phyloP scores from a whole-genome alignment of 1,284 basidiomycete species.

The Butyriboletus regius region DNA sequence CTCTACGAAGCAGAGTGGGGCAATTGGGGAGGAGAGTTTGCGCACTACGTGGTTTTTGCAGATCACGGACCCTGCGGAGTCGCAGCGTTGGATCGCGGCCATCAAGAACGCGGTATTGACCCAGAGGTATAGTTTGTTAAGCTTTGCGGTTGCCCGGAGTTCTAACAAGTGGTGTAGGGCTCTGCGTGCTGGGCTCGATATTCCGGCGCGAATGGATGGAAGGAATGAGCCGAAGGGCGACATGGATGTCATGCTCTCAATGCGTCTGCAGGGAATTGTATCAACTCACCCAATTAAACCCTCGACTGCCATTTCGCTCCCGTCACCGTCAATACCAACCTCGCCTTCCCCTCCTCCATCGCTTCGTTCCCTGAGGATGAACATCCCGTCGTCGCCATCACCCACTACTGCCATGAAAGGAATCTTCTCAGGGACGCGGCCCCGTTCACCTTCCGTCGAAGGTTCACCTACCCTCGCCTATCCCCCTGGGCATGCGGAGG shows the following conservation, averaged over 20 bases:
- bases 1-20: constrained; percentile 40
- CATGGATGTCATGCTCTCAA: constrained; percentile 73
- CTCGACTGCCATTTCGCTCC: constrained; percentile 11
- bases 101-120: constrained; percentile 65
- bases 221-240: constrained; percentile 62
- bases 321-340: constrained; percentile 27
- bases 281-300: constrained; percentile 25
- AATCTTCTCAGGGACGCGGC: constrained; percentile 48
- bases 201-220: constrained; percentile 38
- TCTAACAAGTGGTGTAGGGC: constrained; percentile 39
- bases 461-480: constrained; percentile 25
- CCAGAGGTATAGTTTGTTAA: constrained; percentile 46
- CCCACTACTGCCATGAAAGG: constrained; percentile 41
- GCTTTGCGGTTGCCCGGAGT: background rate
- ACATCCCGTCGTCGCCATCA: constrained; percentile 17
- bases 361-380: constrained; percentile 36
- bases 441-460: constrained; percentile 52
- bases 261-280: constrained; percentile 57
- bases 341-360: constrained; percentile 44
- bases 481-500: constrained; percentile 31
- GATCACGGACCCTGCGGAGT: constrained; percentile 50
- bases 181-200: constrained; percentile 56
- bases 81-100: constrained; percentile 64
- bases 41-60: constrained; percentile 54
- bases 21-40: background rate